Evolutionary conservation across 2,329 filamentous ascomycete genomes (phyloP).

Genomic region (Cucurbitaria berberidis): DNA sequence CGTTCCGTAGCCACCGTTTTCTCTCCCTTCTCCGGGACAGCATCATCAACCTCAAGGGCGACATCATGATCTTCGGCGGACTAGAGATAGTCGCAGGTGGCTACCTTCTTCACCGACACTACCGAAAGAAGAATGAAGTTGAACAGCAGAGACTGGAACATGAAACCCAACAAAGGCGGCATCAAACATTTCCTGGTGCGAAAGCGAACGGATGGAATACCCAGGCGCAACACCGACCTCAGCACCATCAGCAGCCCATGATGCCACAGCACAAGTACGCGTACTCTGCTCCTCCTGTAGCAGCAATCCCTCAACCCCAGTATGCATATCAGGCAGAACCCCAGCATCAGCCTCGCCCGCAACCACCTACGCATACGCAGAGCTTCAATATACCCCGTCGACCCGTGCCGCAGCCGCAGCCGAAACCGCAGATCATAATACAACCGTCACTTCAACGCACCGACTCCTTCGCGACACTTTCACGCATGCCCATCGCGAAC

Average conservation of each 20-base stretch:
- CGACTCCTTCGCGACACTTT: slow-evolving; percentile 43
- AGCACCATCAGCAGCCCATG: slow-evolving; percentile 17
- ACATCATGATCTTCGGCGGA: slow-evolving; percentile 49
- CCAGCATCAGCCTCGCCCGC: slow-evolving; percentile 21
- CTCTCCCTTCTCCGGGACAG: background rate
- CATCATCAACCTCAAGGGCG: slow-evolving; percentile 2
- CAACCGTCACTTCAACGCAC: slow-evolving; percentile 39
- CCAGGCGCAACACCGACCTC: slow-evolving; percentile 19
- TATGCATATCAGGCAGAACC: slow-evolving; percentile 12
- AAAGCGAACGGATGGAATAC: slow-evolving; percentile 21
- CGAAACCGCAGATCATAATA: slow-evolving; percentile 32
- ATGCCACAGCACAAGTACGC: slow-evolving; percentile 35
- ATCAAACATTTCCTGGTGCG: slow-evolving; percentile 38
- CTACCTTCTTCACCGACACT: slow-evolving; percentile 42
- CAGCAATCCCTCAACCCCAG: slow-evolving; percentile 14
- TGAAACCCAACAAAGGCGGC: slow-evolving; percentile 32
- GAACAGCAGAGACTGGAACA: slow-evolving; percentile 35
- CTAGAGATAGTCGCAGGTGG: slow-evolving; percentile 46
- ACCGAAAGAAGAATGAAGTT: slow-evolving; percentile 41
- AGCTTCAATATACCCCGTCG: slow-evolving; percentile 37
- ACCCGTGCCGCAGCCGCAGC: slow-evolving; percentile 34
- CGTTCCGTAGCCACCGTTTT: background rate
- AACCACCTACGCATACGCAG: slow-evolving; percentile 24
- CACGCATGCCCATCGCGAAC: slow-evolving; percentile 45
- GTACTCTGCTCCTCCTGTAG: slow-evolving; percentile 24